phyloP scores from a whole-genome alignment of 164 flowering plant genomes.

The Brasenia schreberi region DNA sequence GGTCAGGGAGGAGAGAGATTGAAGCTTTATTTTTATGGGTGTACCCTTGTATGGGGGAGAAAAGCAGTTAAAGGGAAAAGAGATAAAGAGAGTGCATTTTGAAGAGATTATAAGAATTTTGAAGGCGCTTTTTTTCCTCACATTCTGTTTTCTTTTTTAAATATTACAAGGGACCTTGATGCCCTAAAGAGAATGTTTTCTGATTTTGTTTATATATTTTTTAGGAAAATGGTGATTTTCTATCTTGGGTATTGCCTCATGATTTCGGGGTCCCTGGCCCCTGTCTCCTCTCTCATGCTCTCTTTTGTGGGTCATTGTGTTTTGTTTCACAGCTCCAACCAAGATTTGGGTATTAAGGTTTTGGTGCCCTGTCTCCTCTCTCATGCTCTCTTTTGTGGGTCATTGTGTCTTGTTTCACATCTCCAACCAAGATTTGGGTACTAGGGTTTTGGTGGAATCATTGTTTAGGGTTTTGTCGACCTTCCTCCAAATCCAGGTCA shows the following conservation, averaged over 20 bases:
- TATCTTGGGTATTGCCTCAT: background rate
- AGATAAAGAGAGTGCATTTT: background rate
- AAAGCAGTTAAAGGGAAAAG: background rate
- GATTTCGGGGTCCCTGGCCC: background rate
- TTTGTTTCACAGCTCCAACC: background rate
- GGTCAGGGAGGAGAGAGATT: background rate
- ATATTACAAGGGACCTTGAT: background rate
- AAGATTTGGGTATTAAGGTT: background rate
- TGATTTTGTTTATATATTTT: background rate
- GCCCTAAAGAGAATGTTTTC: background rate
- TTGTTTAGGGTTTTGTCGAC: background rate
- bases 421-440: background rate
- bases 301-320: background rate
- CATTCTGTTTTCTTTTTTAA: too few species aligned
- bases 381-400: background rate
- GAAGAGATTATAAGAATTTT: background rate
- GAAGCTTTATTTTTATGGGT: background rate
- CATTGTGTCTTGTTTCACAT: too few species aligned
- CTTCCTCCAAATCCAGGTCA: background rate
- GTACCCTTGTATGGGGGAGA: background rate
- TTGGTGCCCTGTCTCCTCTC: background rate
- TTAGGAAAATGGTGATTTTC: background rate
- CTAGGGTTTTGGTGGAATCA: background rate
- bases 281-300: background rate
- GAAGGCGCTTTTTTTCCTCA: background rate